Evolutionary conservation across 106 monocot species (phyloP).

Genomic region (Platanthera guangdongensis): DNA sequence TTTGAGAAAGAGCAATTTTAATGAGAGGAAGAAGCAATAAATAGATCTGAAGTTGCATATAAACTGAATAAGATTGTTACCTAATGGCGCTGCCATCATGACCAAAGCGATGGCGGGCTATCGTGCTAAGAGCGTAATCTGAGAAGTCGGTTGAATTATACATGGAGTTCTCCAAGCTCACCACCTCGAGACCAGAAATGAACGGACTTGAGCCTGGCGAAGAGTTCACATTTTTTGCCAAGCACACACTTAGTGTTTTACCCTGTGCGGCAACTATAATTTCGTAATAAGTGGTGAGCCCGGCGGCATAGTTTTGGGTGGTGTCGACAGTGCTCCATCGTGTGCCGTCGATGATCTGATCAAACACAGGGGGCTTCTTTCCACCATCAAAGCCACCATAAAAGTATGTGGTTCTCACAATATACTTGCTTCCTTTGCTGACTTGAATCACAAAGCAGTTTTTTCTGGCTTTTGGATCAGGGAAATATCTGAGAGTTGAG

Average conservation of each 20-base stretch:
- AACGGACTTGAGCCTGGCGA: slow-evolving; percentile 44
- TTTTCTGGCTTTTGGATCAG: slow-evolving; percentile 52
- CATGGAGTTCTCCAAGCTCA: slow-evolving; percentile 61
- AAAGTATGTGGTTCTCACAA: slow-evolving; percentile 76
- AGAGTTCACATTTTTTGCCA: slow-evolving; percentile 58
- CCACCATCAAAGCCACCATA: slow-evolving; percentile 88
- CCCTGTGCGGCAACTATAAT: slow-evolving; percentile 32
- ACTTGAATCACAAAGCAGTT: slow-evolving; percentile 72
- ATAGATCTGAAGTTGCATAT: not conserved
- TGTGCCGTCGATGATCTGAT: slow-evolving; percentile 74
- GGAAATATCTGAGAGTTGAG: slow-evolving; percentile 61
- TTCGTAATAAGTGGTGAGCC: slow-evolving; percentile 66
- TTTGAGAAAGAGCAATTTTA: not conserved
- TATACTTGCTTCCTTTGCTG: slow-evolving; percentile 37
- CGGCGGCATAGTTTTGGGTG: slow-evolving; percentile 32
- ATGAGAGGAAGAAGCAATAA: not conserved
- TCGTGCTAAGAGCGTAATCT: slow-evolving; percentile 42
- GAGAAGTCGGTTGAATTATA: slow-evolving; percentile 58
- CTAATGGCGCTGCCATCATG: slow-evolving; percentile 23
- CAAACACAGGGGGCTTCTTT: slow-evolving; percentile 55
- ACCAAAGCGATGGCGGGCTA: slow-evolving; percentile 62
- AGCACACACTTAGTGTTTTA: slow-evolving; percentile 66
- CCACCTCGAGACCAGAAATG: slow-evolving; percentile 63
- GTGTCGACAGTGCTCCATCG: slow-evolving; percentile 82
- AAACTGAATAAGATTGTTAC: slow-evolving; percentile 15